Base-by-base conservation (phyloP, 805 yeast genomes). In the Ogataea zsoltii region DNA sequence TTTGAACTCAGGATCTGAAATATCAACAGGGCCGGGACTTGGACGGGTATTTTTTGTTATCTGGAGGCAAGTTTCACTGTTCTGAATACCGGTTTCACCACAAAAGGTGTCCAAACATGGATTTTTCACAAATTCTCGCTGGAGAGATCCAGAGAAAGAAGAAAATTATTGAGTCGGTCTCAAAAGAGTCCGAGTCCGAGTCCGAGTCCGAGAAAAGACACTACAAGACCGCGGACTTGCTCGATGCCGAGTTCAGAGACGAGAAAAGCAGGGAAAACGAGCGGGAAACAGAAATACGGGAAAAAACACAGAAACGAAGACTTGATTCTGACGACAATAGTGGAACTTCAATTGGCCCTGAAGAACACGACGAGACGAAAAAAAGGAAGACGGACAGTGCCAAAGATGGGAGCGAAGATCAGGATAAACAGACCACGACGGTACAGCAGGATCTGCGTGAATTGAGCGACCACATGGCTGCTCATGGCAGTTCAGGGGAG, bases 71-170 rank as follows among this genome's bases (percentile, higher is more conserved):
- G n/a, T n/a, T n/a, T n/a, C n/a, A n/a, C n/a, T n/a, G n/a, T n/a
- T n/a, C n/a, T n/a, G n/a, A n/a, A n/a, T n/a, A n/a, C n/a, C n/a
- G n/a, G n/a, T n/a, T n/a, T n/a, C n/a, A n/a, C n/a, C n/a, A n/a
- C n/a, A n/a, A n/a, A n/a, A n/a, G n/a, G n/a, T n/a, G n/a, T n/a
- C n/a, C n/a, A 9, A 21, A 21, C 4, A 79, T 79, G 83, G 76
- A 77, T 55, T 72, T 79, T 47, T 67, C 76, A 11, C 64, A 67
- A 31, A 51, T 79, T 19, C 55, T 80, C 42, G 54, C 71, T 1
- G 60, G 66, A 21, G 84, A 80, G 58, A 79, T 80, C 16, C 66
- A 63, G 6, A 76, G 70, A 62, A 76, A 76, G 62, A 65, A 67
- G 52, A 56, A 58, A 48, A 44, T 49, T 44, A 61, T 50, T 51